Base-by-base conservation (phyloP, 116 monocot genomes). In the Phalaenopsis hybrid region DNA sequence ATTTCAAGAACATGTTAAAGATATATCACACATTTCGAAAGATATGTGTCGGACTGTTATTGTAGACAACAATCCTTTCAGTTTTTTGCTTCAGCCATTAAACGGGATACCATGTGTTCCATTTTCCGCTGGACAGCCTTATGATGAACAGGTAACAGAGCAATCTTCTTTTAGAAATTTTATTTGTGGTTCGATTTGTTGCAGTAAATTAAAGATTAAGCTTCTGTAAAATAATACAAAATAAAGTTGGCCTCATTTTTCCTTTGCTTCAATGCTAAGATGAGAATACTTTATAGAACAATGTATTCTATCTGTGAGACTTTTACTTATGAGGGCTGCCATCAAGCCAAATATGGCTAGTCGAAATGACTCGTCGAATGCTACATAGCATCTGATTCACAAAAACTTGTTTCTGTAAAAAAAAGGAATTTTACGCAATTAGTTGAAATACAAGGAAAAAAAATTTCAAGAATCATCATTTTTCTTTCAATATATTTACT, bases 11-110 rank as follows among this genome's bases (percentile, higher is more conserved):
- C 95, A 98, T 80, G 98, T 98, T 70, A 98, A 98, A 83, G 98
- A 98, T 81, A 93, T 98, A 55, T 90, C 90, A 72, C 90, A 92
- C 82, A 44, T 95, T 44, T 88, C 93, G 12, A 84, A 90, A 79
- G 90, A 93, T 80, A 81, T 90, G 82, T 82, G 87, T 59, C 83
- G 95, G 68, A 85, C 83, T 79, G 97, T 97, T 44, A 79, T 97
- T 79, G 97, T 97, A 78, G 97, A 97, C 74, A 97, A 97, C 82
- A 98, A 95, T 80, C 98, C 98, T 12, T 98, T 95, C 82, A 95
- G 95, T 82, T 98, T 98, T 85, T 83, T 95, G 81, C 89, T 95
- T 77, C 98, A 98, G 76, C 98, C 98, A 55, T 78, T 89, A 61
- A 98, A 98, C 84, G 98, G 98, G 67, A 93, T 98, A 80, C 98